phyloP scores from a whole-genome alignment of 352 stramenopile genomes.

The Pythium sukuiense region DNA sequence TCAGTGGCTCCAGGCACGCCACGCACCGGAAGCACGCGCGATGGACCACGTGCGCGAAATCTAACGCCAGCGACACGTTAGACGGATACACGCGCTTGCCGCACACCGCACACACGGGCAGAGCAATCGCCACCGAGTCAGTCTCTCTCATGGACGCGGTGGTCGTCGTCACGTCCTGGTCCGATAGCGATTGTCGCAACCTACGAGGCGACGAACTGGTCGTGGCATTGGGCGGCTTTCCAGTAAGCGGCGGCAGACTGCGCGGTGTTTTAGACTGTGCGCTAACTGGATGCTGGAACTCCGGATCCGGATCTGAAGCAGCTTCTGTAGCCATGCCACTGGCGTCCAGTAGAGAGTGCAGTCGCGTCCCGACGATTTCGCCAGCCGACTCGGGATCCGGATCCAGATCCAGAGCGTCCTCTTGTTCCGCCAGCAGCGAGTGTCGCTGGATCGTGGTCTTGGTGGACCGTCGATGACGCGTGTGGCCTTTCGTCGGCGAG shows the following conservation, averaged over 20 bases:
- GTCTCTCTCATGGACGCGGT: too few species aligned
- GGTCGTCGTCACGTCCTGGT: background rate
- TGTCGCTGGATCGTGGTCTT: constrained; percentile 6
- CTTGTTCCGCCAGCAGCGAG: background rate
- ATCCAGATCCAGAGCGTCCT: background rate
- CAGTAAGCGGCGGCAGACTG: background rate
- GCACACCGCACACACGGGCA: constrained; percentile 13
- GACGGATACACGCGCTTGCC: constrained; percentile 5
- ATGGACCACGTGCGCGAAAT: constrained; percentile 6
- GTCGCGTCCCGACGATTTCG: background rate
- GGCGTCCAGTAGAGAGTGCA: background rate
- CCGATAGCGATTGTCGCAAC: background rate
- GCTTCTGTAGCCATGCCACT: background rate
- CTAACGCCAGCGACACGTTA: constrained; percentile 1
- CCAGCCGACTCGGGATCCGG: background rate
- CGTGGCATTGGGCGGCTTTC: background rate
- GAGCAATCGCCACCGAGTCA: background rate
- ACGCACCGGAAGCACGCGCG: constrained; percentile 20
- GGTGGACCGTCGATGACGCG: background rate
- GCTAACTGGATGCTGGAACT: background rate
- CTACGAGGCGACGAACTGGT: background rate
- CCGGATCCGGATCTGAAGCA: background rate
- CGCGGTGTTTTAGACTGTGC: background rate
- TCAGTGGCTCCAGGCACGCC: constrained; percentile 13
- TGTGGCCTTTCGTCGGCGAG: background rate